phyloP scores from a whole-genome alignment of 345 rosid species.

The Arabidopsis thaliana region DNA sequence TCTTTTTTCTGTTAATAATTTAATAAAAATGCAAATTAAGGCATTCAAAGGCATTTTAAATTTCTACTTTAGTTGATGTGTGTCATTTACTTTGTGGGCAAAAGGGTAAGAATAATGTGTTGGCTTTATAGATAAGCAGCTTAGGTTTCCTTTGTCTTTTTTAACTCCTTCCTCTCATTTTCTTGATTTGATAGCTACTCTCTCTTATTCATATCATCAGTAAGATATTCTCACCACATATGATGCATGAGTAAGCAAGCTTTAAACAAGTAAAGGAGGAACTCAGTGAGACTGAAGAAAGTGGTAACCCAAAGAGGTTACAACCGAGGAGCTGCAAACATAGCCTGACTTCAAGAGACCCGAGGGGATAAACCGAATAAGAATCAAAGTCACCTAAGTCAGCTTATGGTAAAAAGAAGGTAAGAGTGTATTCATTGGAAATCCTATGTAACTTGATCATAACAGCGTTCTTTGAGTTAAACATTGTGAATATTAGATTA shows the following conservation, averaged over 20 bases:
- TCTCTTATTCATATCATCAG: not conserved
- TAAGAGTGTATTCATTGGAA: not conserved
- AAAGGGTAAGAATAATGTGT: constrained; percentile 45
- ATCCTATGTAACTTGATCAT: not conserved
- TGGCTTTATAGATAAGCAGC: constrained; percentile 48
- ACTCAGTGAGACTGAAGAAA: constrained; percentile 70
- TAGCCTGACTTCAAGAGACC: constrained; percentile 65
- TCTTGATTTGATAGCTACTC: constrained; percentile 29
- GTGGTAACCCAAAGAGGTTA: constrained; percentile 47
- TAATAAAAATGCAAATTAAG: not conserved
- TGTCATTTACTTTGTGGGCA: constrained; percentile 25
- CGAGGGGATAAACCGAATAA: constrained; percentile 61
- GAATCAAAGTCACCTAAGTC: constrained; percentile 39
- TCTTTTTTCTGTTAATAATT: not conserved
- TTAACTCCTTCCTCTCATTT: constrained; percentile 26
- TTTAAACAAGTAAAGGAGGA: constrained; percentile 52
- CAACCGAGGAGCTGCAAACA: constrained; percentile 47
- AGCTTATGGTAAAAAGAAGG: constrained; percentile 6
- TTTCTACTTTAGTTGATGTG: no score
- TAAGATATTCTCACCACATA: no score
- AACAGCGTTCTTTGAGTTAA: constrained; percentile 1
- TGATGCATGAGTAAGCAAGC: no score
- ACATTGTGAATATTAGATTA: constrained; percentile 4
- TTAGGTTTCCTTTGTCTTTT: constrained; percentile 36
- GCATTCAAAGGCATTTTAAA: not conserved